phyloP scores from a whole-genome alignment of 768 basidiomycete species.

The Hericium alpestre region DNA sequence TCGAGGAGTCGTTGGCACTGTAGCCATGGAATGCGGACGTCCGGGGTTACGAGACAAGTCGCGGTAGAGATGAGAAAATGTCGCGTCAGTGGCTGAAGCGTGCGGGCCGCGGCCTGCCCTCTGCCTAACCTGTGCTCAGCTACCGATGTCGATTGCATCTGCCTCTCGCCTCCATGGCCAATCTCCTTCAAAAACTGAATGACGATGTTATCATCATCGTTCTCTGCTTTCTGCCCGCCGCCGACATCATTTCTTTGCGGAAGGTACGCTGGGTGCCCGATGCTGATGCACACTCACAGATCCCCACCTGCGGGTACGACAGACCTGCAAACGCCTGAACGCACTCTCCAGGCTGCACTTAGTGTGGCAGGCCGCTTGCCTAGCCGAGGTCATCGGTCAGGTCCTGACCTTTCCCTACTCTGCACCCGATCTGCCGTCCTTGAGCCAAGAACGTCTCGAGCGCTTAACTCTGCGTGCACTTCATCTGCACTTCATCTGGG shows the following conservation, averaged over 20 bases:
- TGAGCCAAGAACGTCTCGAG: neutral
- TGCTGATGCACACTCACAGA: neutral
- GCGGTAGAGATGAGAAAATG: neutral
- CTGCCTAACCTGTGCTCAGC: too few species aligned
- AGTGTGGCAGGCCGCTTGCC: neutral
- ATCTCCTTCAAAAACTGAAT: neutral
- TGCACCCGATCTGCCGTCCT: neutral
- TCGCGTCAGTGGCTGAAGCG: neutral
- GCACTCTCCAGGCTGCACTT: neutral
- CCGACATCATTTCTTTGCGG: neutral
- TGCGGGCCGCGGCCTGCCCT: too few species aligned
- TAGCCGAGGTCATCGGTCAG: neutral
- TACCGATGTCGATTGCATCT: too few species aligned
- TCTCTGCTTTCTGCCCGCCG: neutral
- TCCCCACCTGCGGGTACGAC: neutral
- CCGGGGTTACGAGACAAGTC: neutral
- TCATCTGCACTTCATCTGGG: neutral
- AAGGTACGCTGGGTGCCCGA: neutral
- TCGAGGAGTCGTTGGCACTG: constrained; percentile 23
- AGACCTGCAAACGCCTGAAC: neutral
- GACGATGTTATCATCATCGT: neutral
- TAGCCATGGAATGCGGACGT: constrained; percentile 19
- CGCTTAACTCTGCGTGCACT: neutral
- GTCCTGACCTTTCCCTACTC: neutral
- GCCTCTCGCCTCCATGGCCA: too few species aligned